phyloP scores from a whole-genome alignment of 2,329 filamentous ascomycete species.

The Myriosclerotinia scirpicola region DNA sequence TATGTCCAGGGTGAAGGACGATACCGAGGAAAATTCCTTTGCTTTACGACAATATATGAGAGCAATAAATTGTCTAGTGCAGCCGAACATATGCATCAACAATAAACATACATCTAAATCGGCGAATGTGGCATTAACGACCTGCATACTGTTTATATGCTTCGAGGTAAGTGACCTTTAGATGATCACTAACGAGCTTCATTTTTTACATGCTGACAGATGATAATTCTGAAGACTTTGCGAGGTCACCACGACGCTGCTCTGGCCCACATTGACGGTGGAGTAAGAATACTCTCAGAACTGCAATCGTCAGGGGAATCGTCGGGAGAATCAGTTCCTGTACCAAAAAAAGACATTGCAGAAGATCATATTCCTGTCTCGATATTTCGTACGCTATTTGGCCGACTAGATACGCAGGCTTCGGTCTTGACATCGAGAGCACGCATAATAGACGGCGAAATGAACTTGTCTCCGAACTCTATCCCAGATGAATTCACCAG shows the following conservation, averaged over 20 bases:
- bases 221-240: slow-evolving; percentile 22
- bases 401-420: slow-evolving; percentile 27
- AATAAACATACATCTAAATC: slow-evolving; percentile 20
- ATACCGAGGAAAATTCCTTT: slow-evolving; percentile 24
- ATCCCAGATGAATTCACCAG: neutral
- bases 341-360: neutral
- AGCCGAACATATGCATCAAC: slow-evolving; percentile 27
- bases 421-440: slow-evolving; percentile 11
- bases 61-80: slow-evolving; percentile 25
- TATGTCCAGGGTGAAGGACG: neutral
- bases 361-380: slow-evolving; percentile 24
- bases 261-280: slow-evolving; percentile 29
- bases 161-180: slow-evolving; percentile 27
- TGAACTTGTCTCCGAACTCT: neutral
- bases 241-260: slow-evolving; percentile 28
- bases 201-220: neutral
- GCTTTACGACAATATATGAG: slow-evolving; percentile 29
- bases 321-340: neutral
- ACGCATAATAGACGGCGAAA: slow-evolving; percentile 16
- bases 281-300: slow-evolving; percentile 28
- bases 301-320: slow-evolving; percentile 12
- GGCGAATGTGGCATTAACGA: slow-evolving; percentile 28
- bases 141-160: slow-evolving; percentile 31
- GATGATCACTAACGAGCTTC: neutral
- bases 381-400: slow-evolving; percentile 26